Evolutionary conservation across 2,329 filamentous ascomycete genomes (phyloP), one percentile per base, ranked within the genome.

Genomic region (Verticillium alfalfae): DNA sequence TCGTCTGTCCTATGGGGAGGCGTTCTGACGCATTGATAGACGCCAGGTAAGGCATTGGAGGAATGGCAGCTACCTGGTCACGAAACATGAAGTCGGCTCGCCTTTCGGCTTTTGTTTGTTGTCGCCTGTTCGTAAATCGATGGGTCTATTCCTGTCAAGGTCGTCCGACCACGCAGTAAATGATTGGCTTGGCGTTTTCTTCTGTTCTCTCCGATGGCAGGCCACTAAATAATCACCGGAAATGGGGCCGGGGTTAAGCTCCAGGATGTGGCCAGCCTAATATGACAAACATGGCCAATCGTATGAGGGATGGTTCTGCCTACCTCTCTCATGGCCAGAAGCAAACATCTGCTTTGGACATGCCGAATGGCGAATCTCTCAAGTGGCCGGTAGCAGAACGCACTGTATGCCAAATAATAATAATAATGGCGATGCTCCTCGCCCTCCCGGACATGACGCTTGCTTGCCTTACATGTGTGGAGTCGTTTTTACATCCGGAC

Each of bases 1-100:
- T 56, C 62, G 62, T 59, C 58, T 60, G 57, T 63, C 62, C 63
- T 63, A 61, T 64, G 54, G 18, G 45, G 45, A 5, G 45, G 12
- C 18, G 10, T 52, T 52, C 45, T 22, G 45, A 52, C 45, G 45
- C 45, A 52, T 52, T 52, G 45, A 52, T 52, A 52, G 45, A 52
- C 45, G 45, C 45, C 45, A 52, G 45, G 45, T 52, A 12, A 12
- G 10, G n/a, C n/a, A 52, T 26, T 18, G 45, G 45, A 52, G 18
- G 45, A 13, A 52, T 52, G 10, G 22, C 26, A 6, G 45, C 18
- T 22, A 13, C 18, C n/a, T 18, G 45, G 36, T 22, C 18, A 26
- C 45, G 45, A 22, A 52, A 52, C n/a, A 10, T 52, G n/a, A 52
- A 26, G 45, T 52, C 45, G 45, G 45, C 45, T 52, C 45, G 45